Evolutionary conservation across 2,329 filamentous ascomycete genomes (phyloP), one percentile per base, ranked within the genome.

Genomic region (Stemphylium lycopersici): DNA sequence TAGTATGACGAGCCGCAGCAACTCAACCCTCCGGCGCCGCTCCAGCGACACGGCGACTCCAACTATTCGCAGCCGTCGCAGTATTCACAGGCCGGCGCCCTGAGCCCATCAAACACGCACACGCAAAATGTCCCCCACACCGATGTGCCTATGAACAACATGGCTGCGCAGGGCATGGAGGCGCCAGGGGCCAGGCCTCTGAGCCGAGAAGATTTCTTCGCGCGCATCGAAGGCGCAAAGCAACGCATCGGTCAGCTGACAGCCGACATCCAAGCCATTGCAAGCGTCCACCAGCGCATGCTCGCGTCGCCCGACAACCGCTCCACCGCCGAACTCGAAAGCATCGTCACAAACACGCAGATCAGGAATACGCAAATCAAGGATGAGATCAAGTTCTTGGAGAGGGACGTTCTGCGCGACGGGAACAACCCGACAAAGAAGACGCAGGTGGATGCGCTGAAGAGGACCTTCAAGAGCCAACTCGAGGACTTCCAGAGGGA

Each of bases 321-420:
- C 58, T 70, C 78, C 10, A 81, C 81, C 0, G 71, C 73, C 43
- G 83, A 86, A 75, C 81, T 91, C 20, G 87, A 93, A 74, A 80
- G 83, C 65, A 81, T 89, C 48, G 84, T 91, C 52, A 80, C 86
- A 68, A 91, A 90, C 77, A 87, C 84, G n/a, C 81, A 84, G 61
- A 51, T 55, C 34, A 32, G 52, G 47, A 55, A 55, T 36, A 87
- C 84, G n/a, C 81, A 84, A 61, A 90, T 93, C 80, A 88, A 89
- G 71, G 87, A 90, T 70, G 86, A 90, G 77, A 90, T 93, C 79
- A 90, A 90, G 75, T 84, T 83, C 63, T 81, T 93, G 49, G 89
- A 92, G 77, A 80, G 78, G 56, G 90, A 93, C 73, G 84, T 87
- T 40, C 79, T 82, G 71, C 85, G 86, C 72, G 89, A 87, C 72